Evolutionary conservation across 805 yeast genomes (phyloP), one percentile per base, ranked within the genome.

Genomic region (Brettanomyces anomalus): DNA sequence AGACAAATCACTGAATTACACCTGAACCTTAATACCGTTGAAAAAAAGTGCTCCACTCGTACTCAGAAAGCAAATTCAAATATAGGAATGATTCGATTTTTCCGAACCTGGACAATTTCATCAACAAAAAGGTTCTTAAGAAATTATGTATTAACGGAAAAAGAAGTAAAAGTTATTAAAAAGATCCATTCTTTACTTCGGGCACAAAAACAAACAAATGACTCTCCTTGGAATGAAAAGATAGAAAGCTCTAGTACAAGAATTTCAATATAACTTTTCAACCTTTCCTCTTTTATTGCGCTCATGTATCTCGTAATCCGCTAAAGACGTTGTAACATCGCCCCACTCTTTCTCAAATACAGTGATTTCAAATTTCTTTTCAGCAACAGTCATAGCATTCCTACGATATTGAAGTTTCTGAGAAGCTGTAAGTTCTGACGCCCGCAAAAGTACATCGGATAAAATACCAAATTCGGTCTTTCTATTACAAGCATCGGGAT

Each of bases 401-500:
- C 33, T 8, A 43, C 62, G 51, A 15, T 59, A 43, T 6, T 17
- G 19, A 1, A 17, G 14, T 33, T 53, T 56, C 10, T 50, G 47
- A 1, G 17, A 33, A 3, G 36, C 42, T 4, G 37, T 13, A 28
- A 61, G 39, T 13, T 16, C 16, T 5, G 49, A 51, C 24, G 53
- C 72, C 35, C 61, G 51, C 2, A 50, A 42, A 20, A 90, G 69
- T 5, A 76, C 65, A 8, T 70, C 70, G n/a, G 67, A 52, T 40
- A 90, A 66, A 1, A 67, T 54, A 1, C 55, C 57, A 36, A 48
- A 56, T 28, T 46, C 45, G 20, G 49, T 42, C 16, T 45, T 43
- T 11, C 35, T 21, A 4, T 33, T 16, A 20, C 46, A 38, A 52
- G 56, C 81, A 58, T 85, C 96, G 1, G 95, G 94, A 56, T 89